Evolutionary conservation across 371 early-diverging fungal genomes (phyloP), one percentile per base, ranked within the genome.

Genomic region (Mucor velutinosus): DNA sequence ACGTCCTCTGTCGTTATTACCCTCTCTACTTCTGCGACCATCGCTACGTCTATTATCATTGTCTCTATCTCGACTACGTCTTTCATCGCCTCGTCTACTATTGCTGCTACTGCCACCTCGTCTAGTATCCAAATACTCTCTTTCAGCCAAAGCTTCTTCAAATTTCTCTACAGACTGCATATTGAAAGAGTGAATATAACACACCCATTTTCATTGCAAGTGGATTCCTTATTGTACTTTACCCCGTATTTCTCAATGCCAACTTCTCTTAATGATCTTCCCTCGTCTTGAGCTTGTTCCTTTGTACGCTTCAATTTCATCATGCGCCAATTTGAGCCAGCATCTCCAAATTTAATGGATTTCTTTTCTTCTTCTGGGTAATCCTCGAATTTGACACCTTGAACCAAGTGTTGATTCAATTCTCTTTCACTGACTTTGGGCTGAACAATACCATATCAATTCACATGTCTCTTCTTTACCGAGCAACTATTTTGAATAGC

Each of bases 301-400:
- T 80, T 79, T 33, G 89, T 83, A 35, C 91, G 83, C 65, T 84
- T 86, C 47, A 94, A 77, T 60, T 93, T 93, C 73, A 89, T 89
- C 93, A 93, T 94, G 57, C 94, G 80, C 95, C 95, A 94, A 15
- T 71, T 85, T 0, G 92, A 89, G 1, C 93, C 93, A 3, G 85
- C 83, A 67, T 94, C 95, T 0, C 95, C 95, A 86, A 73, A 86
- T 59, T 73, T 62, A 51, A 76, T 67, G 0, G 66, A 45, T 3
- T 56, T 25, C 63, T 74, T 81, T 68, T 77, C 67, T 55, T 71
- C 65, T 43, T 72, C 79, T 0, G 87, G 84, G 62, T 79, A 78
- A 43, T 86, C 77, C 11, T 86, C 84, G 19, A 85, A 66, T 29
- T 73, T 65, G 12, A 82, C 45, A 2, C 86, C 87, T 30, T 76